These are phyloP conservation scores for Carex pumila DNA, from an alignment of 176 grass and related monocot genomes.

Conservation along the genomic window DNA sequence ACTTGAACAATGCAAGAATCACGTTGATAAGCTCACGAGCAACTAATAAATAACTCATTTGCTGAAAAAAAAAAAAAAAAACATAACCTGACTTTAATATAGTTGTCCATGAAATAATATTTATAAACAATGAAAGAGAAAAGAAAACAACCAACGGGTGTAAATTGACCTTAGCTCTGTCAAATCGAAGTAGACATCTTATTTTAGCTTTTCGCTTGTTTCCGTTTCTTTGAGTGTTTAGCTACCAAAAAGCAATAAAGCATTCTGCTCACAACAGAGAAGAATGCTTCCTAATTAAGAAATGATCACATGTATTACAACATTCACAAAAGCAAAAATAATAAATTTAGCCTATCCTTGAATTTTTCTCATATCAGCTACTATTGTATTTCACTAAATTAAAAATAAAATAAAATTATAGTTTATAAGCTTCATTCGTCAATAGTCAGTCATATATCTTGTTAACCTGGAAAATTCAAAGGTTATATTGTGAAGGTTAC, in stretches of 20 bases:
- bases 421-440: no score
- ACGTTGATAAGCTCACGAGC: neutral
- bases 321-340: neutral
- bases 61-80: neutral
- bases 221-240: neutral
- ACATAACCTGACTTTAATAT: neutral
- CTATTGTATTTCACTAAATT: no score
- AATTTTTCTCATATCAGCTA: no score
- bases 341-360: no score
- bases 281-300: neutral
- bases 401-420: no score
- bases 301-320: neutral
- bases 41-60: neutral
- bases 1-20: neutral
- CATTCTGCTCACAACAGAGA: neutral
- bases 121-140: neutral
- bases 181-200: neutral
- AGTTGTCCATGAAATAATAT: neutral
- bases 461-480: no score
- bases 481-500: no score
- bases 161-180: neutral
- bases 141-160: neutral
- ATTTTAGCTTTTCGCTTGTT: slow-evolving; percentile 1
- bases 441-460: no score
- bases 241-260: slow-evolving; percentile 3